A percentile compares a stretch with the other conserved stretches of the same genome.
Evolutionary conservation across 2,329 filamentous ascomycete genomes (phyloP).

Genomic region (Didymella segeticola): DNA sequence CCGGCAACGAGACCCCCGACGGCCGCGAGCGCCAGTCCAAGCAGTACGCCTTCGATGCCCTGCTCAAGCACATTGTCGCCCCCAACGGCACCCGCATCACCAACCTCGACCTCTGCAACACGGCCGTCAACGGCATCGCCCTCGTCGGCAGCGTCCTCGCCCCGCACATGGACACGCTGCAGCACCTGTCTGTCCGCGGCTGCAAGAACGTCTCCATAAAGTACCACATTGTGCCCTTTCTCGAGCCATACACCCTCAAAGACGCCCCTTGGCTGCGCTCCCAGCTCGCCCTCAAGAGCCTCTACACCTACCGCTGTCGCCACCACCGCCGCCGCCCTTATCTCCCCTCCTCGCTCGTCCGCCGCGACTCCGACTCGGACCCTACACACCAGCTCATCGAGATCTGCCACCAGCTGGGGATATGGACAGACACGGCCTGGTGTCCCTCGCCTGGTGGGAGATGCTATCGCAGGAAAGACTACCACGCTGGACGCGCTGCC

Average conservation of each 20-base stretch:
- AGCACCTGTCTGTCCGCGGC: conserved; percentile 66
- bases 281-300: conserved; percentile 62
- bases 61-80: conserved; percentile 62
- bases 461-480: conserved; percentile 63
- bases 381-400: conserved; percentile 67
- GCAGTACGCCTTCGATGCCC: conserved; percentile 64
- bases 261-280: conserved; percentile 52
- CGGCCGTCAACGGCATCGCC: conserved; percentile 64
- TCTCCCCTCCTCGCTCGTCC: conserved; percentile 60
- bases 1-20: conserved; percentile 51
- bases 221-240: conserved; percentile 68
- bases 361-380: conserved; percentile 66
- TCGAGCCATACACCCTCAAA: conserved; percentile 52
- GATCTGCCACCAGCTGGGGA: conserved; percentile 64
- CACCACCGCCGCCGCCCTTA: conserved; percentile 67
- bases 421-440: conserved; percentile 69
- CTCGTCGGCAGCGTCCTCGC: conserved; percentile 63
- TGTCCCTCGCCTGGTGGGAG: conserved; percentile 64
- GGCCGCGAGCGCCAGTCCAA: conserved; percentile 58
- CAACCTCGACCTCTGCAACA: conserved; percentile 67
- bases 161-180: conserved; percentile 60
- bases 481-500: conserved; percentile 62
- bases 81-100: conserved; percentile 63
- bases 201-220: conserved; percentile 71
- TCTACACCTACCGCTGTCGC: conserved; percentile 68